Base-by-base conservation (phyloP, 805 yeast species). In the Yamadazyma phyllophila region DNA sequence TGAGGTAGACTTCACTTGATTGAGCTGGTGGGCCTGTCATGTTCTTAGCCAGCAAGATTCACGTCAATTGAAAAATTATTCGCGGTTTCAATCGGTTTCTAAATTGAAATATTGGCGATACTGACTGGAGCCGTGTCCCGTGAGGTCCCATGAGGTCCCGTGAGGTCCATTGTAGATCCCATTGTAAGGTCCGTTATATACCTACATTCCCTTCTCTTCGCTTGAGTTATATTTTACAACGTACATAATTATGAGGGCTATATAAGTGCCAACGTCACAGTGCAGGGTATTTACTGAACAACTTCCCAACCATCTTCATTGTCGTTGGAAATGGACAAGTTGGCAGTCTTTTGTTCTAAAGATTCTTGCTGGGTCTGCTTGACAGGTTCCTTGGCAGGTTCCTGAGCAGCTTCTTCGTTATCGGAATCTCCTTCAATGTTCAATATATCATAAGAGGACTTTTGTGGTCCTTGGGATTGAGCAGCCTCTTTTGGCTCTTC, bases 241-340 rank as follows among this genome's bases (percentile, higher is more conserved):
- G 40, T 39, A 39, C 36, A 39, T 17, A 30, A 20, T 9, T 8
- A 14, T 16, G 39, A 36, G 3, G 31, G 31, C 39, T 36, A 36
- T 36, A 36, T 20, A 36, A 36, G 13, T 29, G 31, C 3, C 24
- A 20, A 27, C 26, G 32, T 33, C 24, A 37, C 27, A 11, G 13
- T 37, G 32, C 32, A 37, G 15, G 20, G n/a, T 16, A 17, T 24
- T 44, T 39, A 44, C 33, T 44, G 57, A 45, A 64, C 72, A 43
- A 64, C 69, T 57, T 65, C 66, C 71, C 71, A 66, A 15, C 63
- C 70, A 24, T 60, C 69, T 46, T 53, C 58, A 16, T 57, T 60
- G 30, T 54, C 43, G n/a, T 59, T 58, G 14, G 48, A 45, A 27
- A 65, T 49, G 30, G 62, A 43, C 46, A 66, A 62, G 11, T 61